These are phyloP conservation scores for Corinectria fuckeliana DNA, from an alignment of 2,329 filamentous ascomycete genomes.

Conservation along the genomic window DNA sequence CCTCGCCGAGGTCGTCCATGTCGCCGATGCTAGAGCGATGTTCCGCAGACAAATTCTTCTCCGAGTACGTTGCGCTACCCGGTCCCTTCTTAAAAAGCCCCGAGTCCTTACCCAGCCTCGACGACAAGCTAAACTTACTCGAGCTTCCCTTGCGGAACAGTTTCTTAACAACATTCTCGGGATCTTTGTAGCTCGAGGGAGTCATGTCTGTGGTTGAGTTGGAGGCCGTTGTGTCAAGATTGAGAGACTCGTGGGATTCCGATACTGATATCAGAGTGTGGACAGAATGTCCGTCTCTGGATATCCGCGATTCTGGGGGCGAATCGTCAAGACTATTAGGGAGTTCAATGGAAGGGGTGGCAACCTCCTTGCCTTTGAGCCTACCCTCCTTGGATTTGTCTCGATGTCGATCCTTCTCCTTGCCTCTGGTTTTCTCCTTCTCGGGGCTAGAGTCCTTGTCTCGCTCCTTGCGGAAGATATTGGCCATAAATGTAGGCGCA, in stretches of 20 bases:
- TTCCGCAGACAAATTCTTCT: slow-evolving; percentile 62
- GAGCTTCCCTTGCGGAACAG: slow-evolving; percentile 71
- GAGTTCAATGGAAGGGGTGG: slow-evolving; percentile 48
- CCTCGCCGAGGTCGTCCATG: slow-evolving; percentile 59
- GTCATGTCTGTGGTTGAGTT: slow-evolving; percentile 63
- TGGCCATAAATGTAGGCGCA: slow-evolving; percentile 84
- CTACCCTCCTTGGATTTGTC: slow-evolving; percentile 45
- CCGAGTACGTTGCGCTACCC: slow-evolving; percentile 63
- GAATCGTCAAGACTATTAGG: slow-evolving; percentile 53
- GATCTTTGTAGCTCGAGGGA: slow-evolving; percentile 52
- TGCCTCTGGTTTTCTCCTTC: slow-evolving; percentile 40
- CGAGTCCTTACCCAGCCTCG: slow-evolving; percentile 60
- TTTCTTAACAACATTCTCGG: slow-evolving; percentile 65
- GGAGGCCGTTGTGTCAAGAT: slow-evolving; percentile 61
- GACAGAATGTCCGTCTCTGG: slow-evolving; percentile 62
- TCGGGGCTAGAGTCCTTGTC: slow-evolving; percentile 43
- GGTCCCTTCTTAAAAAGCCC: slow-evolving; percentile 65
- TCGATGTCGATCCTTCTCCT: slow-evolving; percentile 41
- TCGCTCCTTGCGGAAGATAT: slow-evolving; percentile 62
- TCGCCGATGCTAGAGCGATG: slow-evolving; percentile 64
- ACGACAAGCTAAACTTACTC: slow-evolving; percentile 69
- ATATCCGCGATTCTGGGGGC: slow-evolving; percentile 59
- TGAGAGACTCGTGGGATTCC: slow-evolving; percentile 66
- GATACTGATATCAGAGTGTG: slow-evolving; percentile 65
- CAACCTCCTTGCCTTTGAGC: slow-evolving; percentile 47